phyloP scores from a whole-genome alignment of 371 early-diverging fungal species.

The Globomyces sp. region DNA sequence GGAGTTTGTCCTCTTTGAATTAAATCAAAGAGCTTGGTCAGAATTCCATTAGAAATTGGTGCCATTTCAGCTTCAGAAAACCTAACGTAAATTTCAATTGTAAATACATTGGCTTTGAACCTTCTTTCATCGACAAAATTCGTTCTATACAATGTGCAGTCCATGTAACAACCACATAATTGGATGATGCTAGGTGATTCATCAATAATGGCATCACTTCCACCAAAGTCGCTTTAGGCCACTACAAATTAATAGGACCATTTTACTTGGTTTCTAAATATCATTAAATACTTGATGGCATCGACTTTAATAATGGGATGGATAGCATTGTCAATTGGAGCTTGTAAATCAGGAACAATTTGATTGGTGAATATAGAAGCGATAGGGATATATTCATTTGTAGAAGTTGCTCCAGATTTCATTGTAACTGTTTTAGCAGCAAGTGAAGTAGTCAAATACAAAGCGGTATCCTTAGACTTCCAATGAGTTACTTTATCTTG shows the following conservation, averaged over 20 bases:
- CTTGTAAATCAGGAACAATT: constrained; percentile 78
- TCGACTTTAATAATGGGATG: constrained; percentile 91
- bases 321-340: constrained; percentile 63
- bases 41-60: constrained; percentile 64
- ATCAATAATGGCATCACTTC: constrained; percentile 76
- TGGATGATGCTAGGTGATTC: constrained; percentile 73
- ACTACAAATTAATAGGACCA: too few relatives aligned
- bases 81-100: constrained; percentile 20
- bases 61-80: constrained; percentile 69
- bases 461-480: constrained; percentile 94
- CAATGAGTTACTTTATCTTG: constrained; percentile 74
- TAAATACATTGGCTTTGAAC: constrained; percentile 47
- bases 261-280: constrained; percentile 88
- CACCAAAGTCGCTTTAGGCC: constrained; percentile 65
- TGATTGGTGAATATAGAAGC: constrained; percentile 78
- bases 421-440: constrained; percentile 59
- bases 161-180: constrained; percentile 88
- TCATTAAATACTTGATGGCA: constrained; percentile 87
- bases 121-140: constrained; percentile 74
- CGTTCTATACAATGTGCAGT: constrained; percentile 90
- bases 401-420: constrained; percentile 71
- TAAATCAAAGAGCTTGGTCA: constrained; percentile 72
- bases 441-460: constrained; percentile 86
- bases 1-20: constrained; percentile 66
- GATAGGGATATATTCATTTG: constrained; percentile 76